Conservation (phyloP, 2,329 filamentous ascomycete genomes). For the Dactylellina sp. region DNA sequence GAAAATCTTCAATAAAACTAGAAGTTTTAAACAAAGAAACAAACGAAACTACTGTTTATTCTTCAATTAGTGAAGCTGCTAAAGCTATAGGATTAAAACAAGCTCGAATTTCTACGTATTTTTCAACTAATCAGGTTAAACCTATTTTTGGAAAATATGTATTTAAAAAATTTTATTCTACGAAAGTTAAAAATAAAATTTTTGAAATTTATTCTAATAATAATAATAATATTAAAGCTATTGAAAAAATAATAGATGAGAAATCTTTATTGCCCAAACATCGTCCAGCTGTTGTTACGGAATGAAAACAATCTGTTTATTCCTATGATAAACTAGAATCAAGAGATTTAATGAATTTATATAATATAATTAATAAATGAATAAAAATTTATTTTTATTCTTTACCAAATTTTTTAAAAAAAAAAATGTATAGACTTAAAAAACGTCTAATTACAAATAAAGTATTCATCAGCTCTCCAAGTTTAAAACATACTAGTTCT, state of each 20-base stretch:
- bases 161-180: conserved; percentile 36
- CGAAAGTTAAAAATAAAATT: conserved; percentile 29
- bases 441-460: conserved; percentile 31
- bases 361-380: conserved; percentile 29
- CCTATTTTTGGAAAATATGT: no score
- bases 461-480: conserved; percentile 6
- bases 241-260: conserved; percentile 25
- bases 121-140: neutral
- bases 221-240: conserved; percentile 27
- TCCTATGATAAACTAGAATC: conserved; percentile 32
- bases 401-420: conserved; percentile 23
- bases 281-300: conserved; percentile 6
- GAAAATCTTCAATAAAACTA: no score
- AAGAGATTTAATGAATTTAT: conserved; percentile 18
- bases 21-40: neutral
- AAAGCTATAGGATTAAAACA: neutral
- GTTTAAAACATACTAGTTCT: conserved; percentile 3
- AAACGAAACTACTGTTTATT: neutral
- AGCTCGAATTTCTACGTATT: neutral
- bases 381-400: conserved; percentile 42
- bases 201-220: conserved; percentile 31
- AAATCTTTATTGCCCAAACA: conserved; percentile 32
- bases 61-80: neutral
- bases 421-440: conserved; percentile 36
- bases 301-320: conserved; percentile 36